Base-by-base conservation (phyloP, 2,329 filamentous ascomycete species). In the Nemania bipapillata region DNA sequence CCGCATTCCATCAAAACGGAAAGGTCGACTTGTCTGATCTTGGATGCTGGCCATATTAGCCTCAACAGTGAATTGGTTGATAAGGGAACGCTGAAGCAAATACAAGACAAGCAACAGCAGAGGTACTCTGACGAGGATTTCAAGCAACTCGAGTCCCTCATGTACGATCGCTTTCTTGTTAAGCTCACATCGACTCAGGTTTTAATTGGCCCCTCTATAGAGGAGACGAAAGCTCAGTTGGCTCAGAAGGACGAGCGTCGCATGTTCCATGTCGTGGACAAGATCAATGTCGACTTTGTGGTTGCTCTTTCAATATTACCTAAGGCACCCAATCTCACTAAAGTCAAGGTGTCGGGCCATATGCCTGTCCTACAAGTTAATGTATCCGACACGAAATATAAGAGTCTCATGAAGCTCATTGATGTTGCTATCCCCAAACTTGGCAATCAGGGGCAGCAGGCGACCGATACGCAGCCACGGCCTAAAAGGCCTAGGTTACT, bases 221-320 rank as follows among this genome's bases (percentile, higher is more conserved):
- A 96, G 62, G 92, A 93, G 72, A 96, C 96, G 0, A 96, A 95
- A 77, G 86, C 90, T 4, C 93, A 97, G 74, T 85, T 99, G 3
- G 86, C 87, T 12, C 85, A 89, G 30, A 87, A 88, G 70, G 88
- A 91, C 28, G 87, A 91, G 6, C 85, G 86, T 1, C 91, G 90
- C 65, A 90, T 90, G 70, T 86, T 96, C 72, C 95, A 98, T 78
- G 90, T 99, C 63, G 93, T 99, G 40, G 95, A 99, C 79, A 90
- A 93, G 72, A 99, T 99, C 83, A 99, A 97, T 74, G 92, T 99
- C 74, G 93, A 98, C 79, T 98, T 99, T 78, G 90, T 94, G 11
- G 89, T 99, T n/a, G 94, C 97, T 78, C 91, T 92, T 22, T 99
- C 94, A 7, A 99, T 99, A 73, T 84, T 99, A n/a, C 96, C 96